Evolutionary conservation across 2,329 filamentous ascomycete genomes (phyloP), one percentile per base, ranked within the genome.

Genomic region (Aschersonia sp.): DNA sequence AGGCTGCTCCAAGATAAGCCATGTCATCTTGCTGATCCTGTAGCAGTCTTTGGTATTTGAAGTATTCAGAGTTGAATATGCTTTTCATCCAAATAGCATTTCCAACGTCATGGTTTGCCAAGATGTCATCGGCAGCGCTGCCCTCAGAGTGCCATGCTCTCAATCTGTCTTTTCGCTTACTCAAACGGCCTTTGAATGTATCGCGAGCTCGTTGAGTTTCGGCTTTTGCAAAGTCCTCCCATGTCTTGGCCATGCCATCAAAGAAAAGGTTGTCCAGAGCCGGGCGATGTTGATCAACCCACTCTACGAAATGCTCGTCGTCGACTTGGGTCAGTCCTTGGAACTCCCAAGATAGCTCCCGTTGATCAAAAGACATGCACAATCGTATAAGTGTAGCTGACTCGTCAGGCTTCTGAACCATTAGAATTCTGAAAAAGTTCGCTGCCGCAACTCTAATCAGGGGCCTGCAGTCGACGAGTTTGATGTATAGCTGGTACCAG

Each of bases 21-120:
- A 86, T 75, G 57, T 89, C 90, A 59, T 98, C 92, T 56, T 95
- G 88, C 57, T 95, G 87, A 57, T 98, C 94, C 63, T 98, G 92
- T 47, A 88, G 67, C 12, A 86, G 75, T 51, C 92, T 76, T 61
- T 97, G 90, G 53, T 94, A 83, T 61, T 95, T 97, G 59, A 90
- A 77, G 54, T 92, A 83, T 61, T 98, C 92, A 0, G 90, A 87
- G 45, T 84, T 81, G 62, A 90, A 92, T 41, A 98, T 95, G 56
- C 95, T 97, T 56, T 89, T 87, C 69, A 90, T 84, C 92, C 90
- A 98, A 50, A 90, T 83, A 41, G 79, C 83, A 48, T 92, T 90
- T 1, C 87, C 84, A 53, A 85, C 80, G 56, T 95, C 87, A 58
- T 97, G 90, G n/a, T 81, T 81, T 47, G 83, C 72, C 49, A 89